Evolutionary conservation across 2,329 filamentous ascomycete genomes (phyloP).

Genomic region (Neofusicoccum cordaticola): DNA sequence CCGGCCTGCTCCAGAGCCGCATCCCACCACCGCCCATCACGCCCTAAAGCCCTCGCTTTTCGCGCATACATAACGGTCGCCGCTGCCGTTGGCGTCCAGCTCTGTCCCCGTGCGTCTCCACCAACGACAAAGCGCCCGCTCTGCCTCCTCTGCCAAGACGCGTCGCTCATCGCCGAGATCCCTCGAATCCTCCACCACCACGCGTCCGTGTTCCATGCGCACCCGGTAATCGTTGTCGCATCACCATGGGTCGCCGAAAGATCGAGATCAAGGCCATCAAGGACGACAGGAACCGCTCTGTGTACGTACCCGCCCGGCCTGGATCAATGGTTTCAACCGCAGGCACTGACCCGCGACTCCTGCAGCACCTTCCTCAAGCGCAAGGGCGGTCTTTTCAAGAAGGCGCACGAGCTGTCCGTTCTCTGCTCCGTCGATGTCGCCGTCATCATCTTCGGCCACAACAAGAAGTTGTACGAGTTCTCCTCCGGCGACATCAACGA

Average conservation of each 20-base stretch:
- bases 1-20: constrained; percentile 16
- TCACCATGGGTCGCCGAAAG: constrained; percentile 89
- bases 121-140: constrained; percentile 14
- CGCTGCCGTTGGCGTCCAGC: background rate
- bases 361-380: constrained; percentile 92
- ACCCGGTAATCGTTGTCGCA: constrained; percentile 1
- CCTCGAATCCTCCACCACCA: constrained; percentile 9
- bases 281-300: constrained; percentile 94
- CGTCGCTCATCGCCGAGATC: constrained; percentile 7
- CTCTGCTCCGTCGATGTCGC: constrained; percentile 98
- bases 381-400: constrained; percentile 98
- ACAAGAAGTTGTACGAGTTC: constrained; percentile 99
- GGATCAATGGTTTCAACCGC: constrained; percentile 20
- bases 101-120: constrained; percentile 4
- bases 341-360: constrained; percentile 21
- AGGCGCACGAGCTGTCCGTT: constrained; percentile 96
- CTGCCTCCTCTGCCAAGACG: constrained; percentile 8
- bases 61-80: constrained; percentile 16
- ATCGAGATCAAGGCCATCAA: constrained; percentile 99
- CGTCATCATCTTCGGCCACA: constrained; percentile 97
- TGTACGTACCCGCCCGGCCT: constrained; percentile 62
- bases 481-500: constrained; percentile 92
- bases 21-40: constrained; percentile 10
- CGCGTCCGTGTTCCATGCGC: constrained; percentile 15
- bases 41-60: background rate